A percentile compares a stretch with the other conserved stretches of the same genome.
phyloP scores from a whole-genome alignment of 768 basidiomycete genomes.

The Psilocybe cubensis region DNA sequence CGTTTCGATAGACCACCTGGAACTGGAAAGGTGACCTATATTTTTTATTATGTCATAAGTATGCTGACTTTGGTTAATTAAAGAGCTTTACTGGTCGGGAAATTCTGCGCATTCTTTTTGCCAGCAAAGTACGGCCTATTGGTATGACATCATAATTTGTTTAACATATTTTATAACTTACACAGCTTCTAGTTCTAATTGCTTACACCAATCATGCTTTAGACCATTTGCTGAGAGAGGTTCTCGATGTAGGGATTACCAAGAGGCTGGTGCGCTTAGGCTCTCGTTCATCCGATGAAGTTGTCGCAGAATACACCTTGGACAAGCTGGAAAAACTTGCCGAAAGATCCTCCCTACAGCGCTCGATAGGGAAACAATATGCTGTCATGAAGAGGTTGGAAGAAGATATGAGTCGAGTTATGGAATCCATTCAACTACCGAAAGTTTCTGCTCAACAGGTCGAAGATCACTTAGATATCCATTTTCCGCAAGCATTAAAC shows the following conservation, averaged over 20 bases:
- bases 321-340: conserved; percentile 56
- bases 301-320: conserved; percentile 62
- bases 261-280: conserved; percentile 68
- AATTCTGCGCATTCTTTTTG: conserved; percentile 59
- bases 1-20: conserved; percentile 15
- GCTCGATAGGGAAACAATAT: conserved; percentile 23
- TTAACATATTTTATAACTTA: not conserved
- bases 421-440: conserved; percentile 1
- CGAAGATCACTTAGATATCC: conserved; percentile 26
- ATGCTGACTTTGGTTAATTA: not conserved
- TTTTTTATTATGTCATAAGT: not conserved
- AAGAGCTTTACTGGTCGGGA: conserved; percentile 75
- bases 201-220: conserved; percentile 82
- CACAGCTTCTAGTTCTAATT: conserved; percentile 32
- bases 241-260: conserved; percentile 69
- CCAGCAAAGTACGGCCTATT: conserved; percentile 54
- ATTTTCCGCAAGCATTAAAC: conserved; percentile 25
- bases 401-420: not conserved
- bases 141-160: not conserved
- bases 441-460: not conserved
- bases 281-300: conserved; percentile 60
- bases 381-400: not conserved
- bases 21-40: conserved; percentile 13
- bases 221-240: conserved; percentile 68
- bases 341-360: conserved; percentile 41